A percentile compares a stretch with the other conserved stretches of the same genome.
These are phyloP conservation scores for Gnaphalium uliginosum DNA, from an alignment of 129 eudicot genomes.

Conservation along the genomic window DNA sequence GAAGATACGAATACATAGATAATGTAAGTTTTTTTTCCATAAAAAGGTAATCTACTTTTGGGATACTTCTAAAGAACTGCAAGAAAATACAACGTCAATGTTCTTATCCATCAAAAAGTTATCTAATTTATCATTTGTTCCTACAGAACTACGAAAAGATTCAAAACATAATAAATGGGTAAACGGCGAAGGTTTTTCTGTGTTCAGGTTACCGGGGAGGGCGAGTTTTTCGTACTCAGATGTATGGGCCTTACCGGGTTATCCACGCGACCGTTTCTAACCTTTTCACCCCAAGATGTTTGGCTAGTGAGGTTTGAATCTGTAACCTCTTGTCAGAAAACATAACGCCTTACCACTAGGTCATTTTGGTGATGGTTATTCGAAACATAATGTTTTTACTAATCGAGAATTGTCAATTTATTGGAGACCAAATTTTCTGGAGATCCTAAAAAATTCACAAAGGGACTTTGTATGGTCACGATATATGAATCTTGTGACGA, in stretches of 20 bases:
- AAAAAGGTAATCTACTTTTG: constrained; percentile 7
- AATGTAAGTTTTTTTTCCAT: background rate
- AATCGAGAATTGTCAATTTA: background rate
- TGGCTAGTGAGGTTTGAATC: too few relatives aligned
- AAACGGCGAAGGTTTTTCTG: too few relatives aligned
- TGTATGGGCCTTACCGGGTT: too few relatives aligned
- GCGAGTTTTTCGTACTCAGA: too few relatives aligned
- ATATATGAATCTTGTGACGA: constrained; percentile 1
- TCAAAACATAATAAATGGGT: too few relatives aligned
- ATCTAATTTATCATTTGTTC: constrained; percentile 3
- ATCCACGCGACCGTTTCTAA: too few relatives aligned
- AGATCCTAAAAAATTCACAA: background rate
- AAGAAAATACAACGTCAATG: constrained; percentile 25
- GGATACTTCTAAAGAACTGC: constrained; percentile 22
- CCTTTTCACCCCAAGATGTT: too few relatives aligned
- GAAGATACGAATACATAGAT: constrained; percentile 20
- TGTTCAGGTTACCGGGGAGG: too few relatives aligned
- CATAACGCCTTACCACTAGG: too few relatives aligned
- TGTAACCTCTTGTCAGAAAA: too few relatives aligned
- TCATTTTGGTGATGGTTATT: too few relatives aligned
- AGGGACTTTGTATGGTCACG: background rate
- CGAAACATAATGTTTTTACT: background rate
- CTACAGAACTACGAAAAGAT: background rate
- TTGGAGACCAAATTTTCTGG: background rate
- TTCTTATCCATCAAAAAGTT: constrained; percentile 13